Evolutionary conservation across 306 rosid genomes (phyloP).

Genomic region (Dalbergia cultrata): DNA sequence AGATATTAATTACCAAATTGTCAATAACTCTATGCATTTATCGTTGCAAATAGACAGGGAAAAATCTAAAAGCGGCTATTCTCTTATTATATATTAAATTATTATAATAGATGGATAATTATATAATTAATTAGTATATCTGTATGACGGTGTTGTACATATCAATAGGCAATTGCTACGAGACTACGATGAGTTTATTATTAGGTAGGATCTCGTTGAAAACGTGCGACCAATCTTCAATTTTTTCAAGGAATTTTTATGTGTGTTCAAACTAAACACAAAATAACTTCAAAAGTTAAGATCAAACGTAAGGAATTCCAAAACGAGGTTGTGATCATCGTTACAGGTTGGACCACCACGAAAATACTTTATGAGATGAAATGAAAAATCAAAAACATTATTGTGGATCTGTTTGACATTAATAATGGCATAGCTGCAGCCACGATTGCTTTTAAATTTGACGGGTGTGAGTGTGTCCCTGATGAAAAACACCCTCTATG

Average conservation of each 20-base stretch:
- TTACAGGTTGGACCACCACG: too few relatives aligned
- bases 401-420: background rate
- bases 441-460: background rate
- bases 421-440: background rate
- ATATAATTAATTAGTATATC: too few relatives aligned
- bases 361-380: background rate
- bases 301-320: conserved; percentile 17
- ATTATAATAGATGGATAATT: too few relatives aligned
- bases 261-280: conserved; percentile 5
- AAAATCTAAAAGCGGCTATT: too few relatives aligned
- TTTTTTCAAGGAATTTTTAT: background rate
- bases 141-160: background rate
- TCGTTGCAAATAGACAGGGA: too few relatives aligned
- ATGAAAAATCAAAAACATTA: background rate
- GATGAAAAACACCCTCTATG: background rate
- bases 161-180: background rate
- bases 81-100: too few relatives aligned
- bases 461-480: background rate
- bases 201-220: background rate
- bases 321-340: conserved; percentile 7
- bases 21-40: too few relatives aligned
- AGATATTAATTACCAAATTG: too few relatives aligned
- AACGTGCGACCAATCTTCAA: background rate
- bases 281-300: background rate
- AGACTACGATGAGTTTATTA: background rate